These are phyloP conservation scores for Neurospora sp. DNA, from an alignment of 495 filamentous ascomycete species.

Conservation along the genomic window DNA sequence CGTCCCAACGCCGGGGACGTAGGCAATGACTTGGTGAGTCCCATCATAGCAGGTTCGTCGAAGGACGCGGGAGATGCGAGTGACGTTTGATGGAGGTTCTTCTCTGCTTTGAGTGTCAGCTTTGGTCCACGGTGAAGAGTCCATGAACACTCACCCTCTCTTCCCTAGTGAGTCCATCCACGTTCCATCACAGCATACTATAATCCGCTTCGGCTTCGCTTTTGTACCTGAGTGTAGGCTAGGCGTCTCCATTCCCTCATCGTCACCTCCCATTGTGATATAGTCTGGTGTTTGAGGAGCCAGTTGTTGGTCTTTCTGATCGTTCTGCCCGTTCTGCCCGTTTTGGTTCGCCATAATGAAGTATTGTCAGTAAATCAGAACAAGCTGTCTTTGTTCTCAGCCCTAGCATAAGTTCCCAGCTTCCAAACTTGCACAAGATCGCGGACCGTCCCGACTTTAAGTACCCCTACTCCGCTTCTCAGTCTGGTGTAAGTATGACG, in stretches of 20 bases:
- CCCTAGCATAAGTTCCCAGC: background rate
- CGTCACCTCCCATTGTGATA: background rate
- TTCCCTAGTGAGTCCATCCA: slow-evolving; percentile 29
- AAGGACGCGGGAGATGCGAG: slow-evolving; percentile 29
- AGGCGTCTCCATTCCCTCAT: background rate
- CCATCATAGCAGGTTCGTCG: slow-evolving; percentile 22
- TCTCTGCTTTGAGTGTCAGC: slow-evolving; percentile 7
- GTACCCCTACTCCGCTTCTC: background rate
- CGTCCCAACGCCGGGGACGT: slow-evolving; percentile 37
- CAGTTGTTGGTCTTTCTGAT: background rate
- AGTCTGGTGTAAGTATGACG: background rate
- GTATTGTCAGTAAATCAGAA: background rate
- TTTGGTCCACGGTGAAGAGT: background rate
- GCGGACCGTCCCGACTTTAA: background rate
- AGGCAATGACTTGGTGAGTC: slow-evolving; percentile 33
- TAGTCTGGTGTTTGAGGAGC: background rate
- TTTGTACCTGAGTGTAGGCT: background rate
- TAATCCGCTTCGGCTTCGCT: slow-evolving; percentile 16
- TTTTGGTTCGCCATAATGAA: background rate
- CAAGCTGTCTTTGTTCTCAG: background rate
- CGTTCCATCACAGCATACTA: slow-evolving; percentile 27
- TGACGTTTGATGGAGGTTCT: slow-evolving; percentile 37
- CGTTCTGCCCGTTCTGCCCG: background rate
- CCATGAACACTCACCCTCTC: slow-evolving; percentile 7
- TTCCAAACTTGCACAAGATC: background rate